These are phyloP conservation scores for Viola pubescens DNA, from an alignment of 441 rosid species.

Conservation along the genomic window DNA sequence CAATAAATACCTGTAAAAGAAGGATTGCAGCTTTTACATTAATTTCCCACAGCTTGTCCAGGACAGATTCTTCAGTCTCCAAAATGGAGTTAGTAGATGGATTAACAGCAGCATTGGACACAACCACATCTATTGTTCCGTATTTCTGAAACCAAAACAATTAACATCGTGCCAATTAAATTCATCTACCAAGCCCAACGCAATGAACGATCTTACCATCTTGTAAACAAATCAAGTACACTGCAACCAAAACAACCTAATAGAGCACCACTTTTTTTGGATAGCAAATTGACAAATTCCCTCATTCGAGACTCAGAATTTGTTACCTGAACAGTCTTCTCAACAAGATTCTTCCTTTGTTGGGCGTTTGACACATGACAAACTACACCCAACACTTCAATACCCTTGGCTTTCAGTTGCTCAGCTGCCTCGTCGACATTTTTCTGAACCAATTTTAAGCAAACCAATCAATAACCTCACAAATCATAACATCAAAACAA, in stretches of 20 bases:
- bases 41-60: slow-evolving; percentile 69
- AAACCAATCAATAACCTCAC: neutral
- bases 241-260: too few relatives aligned
- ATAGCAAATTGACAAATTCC: neutral
- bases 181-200: neutral
- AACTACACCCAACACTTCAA: slow-evolving; percentile 66
- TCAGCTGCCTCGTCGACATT: slow-evolving; percentile 78
- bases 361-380: slow-evolving; percentile 78
- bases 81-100: slow-evolving; percentile 45
- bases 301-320: neutral
- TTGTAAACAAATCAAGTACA: neutral
- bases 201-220: neutral
- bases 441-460: slow-evolving; percentile 32
- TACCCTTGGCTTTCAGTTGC: slow-evolving; percentile 56
- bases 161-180: neutral
- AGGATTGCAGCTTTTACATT: slow-evolving; percentile 62
- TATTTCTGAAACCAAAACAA: slow-evolving; percentile 44
- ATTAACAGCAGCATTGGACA: slow-evolving; percentile 62
- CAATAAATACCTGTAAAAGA: slow-evolving; percentile 36
- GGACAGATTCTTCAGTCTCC: slow-evolving; percentile 40
- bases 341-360: slow-evolving; percentile 68
- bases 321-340: slow-evolving; percentile 52
- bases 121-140: slow-evolving; percentile 55
- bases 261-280: too few relatives aligned
- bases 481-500: neutral